Base-by-base conservation (phyloP, 1,284 basidiomycete genomes). In the Cutaneotrichosporon cavernicola region DNA sequence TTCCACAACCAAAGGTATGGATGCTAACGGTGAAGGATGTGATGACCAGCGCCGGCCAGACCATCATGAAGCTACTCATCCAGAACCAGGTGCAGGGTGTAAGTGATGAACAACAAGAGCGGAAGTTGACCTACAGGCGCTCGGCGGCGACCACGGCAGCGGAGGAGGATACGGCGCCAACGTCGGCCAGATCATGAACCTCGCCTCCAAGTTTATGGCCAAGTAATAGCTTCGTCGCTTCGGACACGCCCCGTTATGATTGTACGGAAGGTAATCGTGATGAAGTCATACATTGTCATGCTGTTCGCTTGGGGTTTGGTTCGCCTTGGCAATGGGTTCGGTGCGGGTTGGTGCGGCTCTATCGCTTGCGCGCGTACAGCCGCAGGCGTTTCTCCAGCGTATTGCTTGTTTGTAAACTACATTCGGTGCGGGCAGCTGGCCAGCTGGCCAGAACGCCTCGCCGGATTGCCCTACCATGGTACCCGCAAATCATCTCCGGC, bases 41-140 rank as follows among this genome's bases (percentile, higher is more conserved):
- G 6, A 86, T 93, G 72, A 90, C 89, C 70, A 85, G 88, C 16
- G 91, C 91, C 53, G 90, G 88, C 4, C 88, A 88, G 86, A 91
- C 89, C 1, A 86, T 90, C 63, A 88, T 92, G 86, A 92, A 93
- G 81, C 82, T 92, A 73, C 89, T 65, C 86, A 88, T 61, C 72
- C 83, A 81, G 78, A 75, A 70, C 64, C 78, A 79, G 69, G 66
- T 79, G 60, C 68, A 71, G 53, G 77, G 76, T n/a, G 76, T 76
- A 59, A 70, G 76, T 73, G 7, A 8, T 36, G 7, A 18, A 18
- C 11, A 18, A 32, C 22, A n/a, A n/a, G 32, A 38, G 30, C 32
- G n/a, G 5, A 14, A 10, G 36, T 43, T 56, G 85, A 89, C 63
- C 5, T 86, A 85, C 52, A 88, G 89, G 80, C 58, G 7, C 82